Percentiles rank a stretch among this genome's conserved stretches.
Evolutionary conservation across 768 basidiomycete genomes (phyloP).

Genomic region (Tricholoma flavovirens): DNA sequence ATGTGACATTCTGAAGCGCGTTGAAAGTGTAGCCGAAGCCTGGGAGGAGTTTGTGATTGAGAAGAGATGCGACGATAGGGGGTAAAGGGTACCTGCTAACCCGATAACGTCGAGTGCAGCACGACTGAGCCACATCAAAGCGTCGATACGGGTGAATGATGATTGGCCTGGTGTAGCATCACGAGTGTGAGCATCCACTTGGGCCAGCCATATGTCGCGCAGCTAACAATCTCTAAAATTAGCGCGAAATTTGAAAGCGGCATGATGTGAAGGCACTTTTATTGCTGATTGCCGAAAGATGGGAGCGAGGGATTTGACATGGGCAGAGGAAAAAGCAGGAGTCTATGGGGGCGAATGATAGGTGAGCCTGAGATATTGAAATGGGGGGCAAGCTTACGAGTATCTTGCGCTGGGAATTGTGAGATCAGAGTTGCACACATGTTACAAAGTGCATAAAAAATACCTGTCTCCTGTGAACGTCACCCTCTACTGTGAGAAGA

Average conservation of each 20-base stretch:
- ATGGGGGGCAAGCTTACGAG: constrained; percentile 13
- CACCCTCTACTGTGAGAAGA: constrained; percentile 48
- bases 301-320: constrained; percentile 45
- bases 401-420: constrained; percentile 40
- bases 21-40: constrained; percentile 60
- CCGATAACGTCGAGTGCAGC: constrained; percentile 67
- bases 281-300: constrained; percentile 56
- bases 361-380: neutral
- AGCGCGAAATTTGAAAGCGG: constrained; percentile 1
- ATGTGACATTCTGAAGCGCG: constrained; percentile 28
- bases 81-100: constrained; percentile 39
- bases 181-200: constrained; percentile 12
- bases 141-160: constrained; percentile 37
- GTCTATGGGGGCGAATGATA: constrained; percentile 13
- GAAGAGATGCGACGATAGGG: neutral
- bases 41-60: constrained; percentile 14
- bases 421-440: neutral
- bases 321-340: constrained; percentile 25
- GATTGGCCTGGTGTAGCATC: constrained; percentile 1
- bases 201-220: constrained; percentile 38
- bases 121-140: constrained; percentile 47
- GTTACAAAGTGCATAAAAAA: neutral
- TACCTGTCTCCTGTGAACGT: constrained; percentile 37
- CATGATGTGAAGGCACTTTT: constrained; percentile 31
- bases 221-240: constrained; percentile 32